Evolutionary conservation across 257 asterid genomes (phyloP).

Genomic region (Ligustrum vulgare): DNA sequence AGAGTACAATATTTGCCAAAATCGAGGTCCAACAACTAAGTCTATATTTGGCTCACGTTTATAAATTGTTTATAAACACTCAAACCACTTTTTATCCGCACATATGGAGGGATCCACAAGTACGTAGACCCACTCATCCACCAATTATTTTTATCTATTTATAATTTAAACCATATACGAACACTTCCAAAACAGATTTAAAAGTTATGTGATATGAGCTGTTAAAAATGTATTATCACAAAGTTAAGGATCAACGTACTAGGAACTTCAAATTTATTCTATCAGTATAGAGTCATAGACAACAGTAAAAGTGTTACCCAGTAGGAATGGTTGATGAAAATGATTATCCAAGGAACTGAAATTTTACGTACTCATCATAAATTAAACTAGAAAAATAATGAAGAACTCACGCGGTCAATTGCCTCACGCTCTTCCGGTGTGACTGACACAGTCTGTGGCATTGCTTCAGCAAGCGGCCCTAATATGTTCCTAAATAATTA

Average conservation of each 20-base stretch:
- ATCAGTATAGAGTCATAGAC: not conserved
- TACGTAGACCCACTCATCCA: too few species aligned
- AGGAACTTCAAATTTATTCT: not conserved
- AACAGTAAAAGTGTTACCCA: not conserved
- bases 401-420: not conserved
- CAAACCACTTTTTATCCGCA: too few species aligned
- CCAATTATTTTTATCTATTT: too few species aligned
- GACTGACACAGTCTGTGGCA: not conserved
- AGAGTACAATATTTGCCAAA: not conserved
- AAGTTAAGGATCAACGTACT: not conserved
- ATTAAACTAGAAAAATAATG: not conserved
- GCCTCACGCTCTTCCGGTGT: not conserved
- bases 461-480: not conserved
- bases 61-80: too few species aligned
- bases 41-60: too few species aligned
- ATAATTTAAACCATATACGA: too few species aligned
- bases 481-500: not conserved
- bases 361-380: not conserved
- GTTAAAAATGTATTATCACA: not conserved
- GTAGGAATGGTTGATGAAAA: not conserved
- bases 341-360: not conserved
- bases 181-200: too few species aligned
- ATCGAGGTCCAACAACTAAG: too few species aligned
- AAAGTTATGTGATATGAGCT: not conserved
- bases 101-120: too few species aligned